Evolutionary conservation across 495 filamentous ascomycete species (phyloP).

Genomic region (Penicillium lagena): DNA sequence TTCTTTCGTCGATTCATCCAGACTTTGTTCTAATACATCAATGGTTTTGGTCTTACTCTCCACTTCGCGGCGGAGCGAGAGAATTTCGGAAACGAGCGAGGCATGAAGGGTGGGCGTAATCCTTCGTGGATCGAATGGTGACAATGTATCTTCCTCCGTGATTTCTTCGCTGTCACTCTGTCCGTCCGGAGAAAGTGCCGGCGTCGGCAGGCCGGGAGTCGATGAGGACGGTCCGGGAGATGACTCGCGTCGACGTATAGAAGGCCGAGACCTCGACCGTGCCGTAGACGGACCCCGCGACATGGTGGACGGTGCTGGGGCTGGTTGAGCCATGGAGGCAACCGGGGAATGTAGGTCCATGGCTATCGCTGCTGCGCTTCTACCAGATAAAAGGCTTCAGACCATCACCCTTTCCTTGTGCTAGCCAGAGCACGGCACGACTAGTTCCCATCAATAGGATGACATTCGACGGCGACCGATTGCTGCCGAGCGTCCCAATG

Average conservation of each 20-base stretch:
- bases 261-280: constrained; percentile 38
- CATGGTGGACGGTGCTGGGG: constrained; percentile 63
- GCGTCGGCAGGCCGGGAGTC: constrained; percentile 50
- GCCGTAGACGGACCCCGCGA: constrained; percentile 53
- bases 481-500: too few relatives aligned
- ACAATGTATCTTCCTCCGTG: constrained; percentile 64
- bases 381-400: constrained; percentile 6
- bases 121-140: constrained; percentile 76
- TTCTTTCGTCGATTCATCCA: constrained; percentile 66
- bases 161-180: constrained; percentile 48
- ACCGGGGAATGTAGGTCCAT: constrained; percentile 16
- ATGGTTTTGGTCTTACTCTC: constrained; percentile 82
- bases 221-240: constrained; percentile 61
- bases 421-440: constrained; percentile 25
- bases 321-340: constrained; percentile 25
- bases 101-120: constrained; percentile 96
- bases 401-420: constrained; percentile 16
- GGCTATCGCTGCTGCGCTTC: constrained; percentile 18
- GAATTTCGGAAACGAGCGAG: constrained; percentile 89
- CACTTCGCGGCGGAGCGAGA: constrained; percentile 77
- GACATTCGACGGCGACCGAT: constrained; percentile 5
- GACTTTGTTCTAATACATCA: constrained; percentile 68
- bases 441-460: constrained; percentile 10
- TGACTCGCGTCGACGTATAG: constrained; percentile 47
- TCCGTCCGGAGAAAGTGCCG: constrained; percentile 33